Evolutionary conservation across 306 rosid genomes (phyloP), one percentile per base, ranked within the genome.

Genomic region (Nissolia schottii): DNA sequence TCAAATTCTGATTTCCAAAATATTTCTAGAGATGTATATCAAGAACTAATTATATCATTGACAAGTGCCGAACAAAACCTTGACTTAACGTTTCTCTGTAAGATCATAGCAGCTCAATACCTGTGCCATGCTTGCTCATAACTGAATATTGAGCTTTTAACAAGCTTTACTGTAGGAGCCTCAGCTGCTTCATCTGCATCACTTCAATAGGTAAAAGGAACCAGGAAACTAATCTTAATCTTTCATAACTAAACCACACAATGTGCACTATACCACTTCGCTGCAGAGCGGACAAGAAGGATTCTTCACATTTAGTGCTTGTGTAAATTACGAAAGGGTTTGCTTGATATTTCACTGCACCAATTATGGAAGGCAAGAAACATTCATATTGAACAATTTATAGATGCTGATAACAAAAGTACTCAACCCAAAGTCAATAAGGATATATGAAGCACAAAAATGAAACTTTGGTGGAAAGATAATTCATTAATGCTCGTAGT

Each of bases 71-170:
- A 4, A 59, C 58, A 53, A 62, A 80, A 34, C 73, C 38, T 78
- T 18, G 2, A 28, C 40, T 32, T 38, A 23, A 70, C 22, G 20
- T 7, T 67, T 40, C 25, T 45, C 69, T 34, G 43, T 23, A 62
- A 67, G 69, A 73, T 61, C 46, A 45, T 37, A 37, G 66, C 51
- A 62, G 75, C 71, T 79, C 67, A 73, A 67, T 84, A 93, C 98
- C 98, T 89, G 73, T 93, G 98, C 97, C 98, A 93, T 28, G 97
- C 97, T 80, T 93, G 98, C 88, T 93, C 98, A 69, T 87, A 93
- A 84, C 92, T 89, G 88, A 93, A 91, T 75, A 91, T 79, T 77
- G 98, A 89, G 79, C 94, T 93, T 82, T 93, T 93, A 31, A 93
- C 91, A 67, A 93, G 89, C 89, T 91, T 93, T 70, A 93, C 91